These are phyloP conservation scores for Oryza longistaminata DNA, from an alignment of 176 grass and related monocot species.

Conservation along the genomic window DNA sequence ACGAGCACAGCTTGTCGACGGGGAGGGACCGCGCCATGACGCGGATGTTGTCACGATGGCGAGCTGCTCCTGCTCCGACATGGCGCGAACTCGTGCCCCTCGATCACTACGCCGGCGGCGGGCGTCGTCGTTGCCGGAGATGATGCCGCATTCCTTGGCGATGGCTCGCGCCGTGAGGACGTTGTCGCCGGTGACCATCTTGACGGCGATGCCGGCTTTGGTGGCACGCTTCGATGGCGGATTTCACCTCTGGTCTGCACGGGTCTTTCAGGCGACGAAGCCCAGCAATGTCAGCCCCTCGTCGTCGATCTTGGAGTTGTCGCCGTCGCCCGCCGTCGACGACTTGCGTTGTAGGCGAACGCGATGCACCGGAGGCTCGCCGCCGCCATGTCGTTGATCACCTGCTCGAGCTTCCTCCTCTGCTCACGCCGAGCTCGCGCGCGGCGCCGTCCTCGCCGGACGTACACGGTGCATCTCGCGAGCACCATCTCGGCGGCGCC, in stretches of 20 bases:
- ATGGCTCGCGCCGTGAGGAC: constrained; percentile 79
- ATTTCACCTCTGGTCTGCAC: constrained; percentile 67
- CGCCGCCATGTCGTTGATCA: constrained; percentile 63
- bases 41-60: constrained; percentile 50
- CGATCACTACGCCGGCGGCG: constrained; percentile 44
- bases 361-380: constrained; percentile 78
- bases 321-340: constrained; percentile 1
- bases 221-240: constrained; percentile 59
- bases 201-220: constrained; percentile 58
- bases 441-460: constrained; percentile 28
- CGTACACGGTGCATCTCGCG: constrained; percentile 47
- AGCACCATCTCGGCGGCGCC: constrained; percentile 88
- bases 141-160: constrained; percentile 77
- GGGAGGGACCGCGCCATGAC: constrained; percentile 68
- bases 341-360: constrained; percentile 64
- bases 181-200: constrained; percentile 97
- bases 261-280: constrained; percentile 79
- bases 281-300: constrained; percentile 61
- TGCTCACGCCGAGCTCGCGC: constrained; percentile 15
- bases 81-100: constrained; percentile 78
- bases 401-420: constrained; percentile 42
- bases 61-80: constrained; percentile 50
- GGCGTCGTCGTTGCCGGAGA: constrained; percentile 19
- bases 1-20: constrained; percentile 73
- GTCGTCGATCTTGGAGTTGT: constrained; percentile 43